A percentile compares a stretch with the other conserved stretches of the same genome.
Evolutionary conservation across 1,284 basidiomycete genomes (phyloP).

Genomic region (Quambalaria eucalypti): DNA sequence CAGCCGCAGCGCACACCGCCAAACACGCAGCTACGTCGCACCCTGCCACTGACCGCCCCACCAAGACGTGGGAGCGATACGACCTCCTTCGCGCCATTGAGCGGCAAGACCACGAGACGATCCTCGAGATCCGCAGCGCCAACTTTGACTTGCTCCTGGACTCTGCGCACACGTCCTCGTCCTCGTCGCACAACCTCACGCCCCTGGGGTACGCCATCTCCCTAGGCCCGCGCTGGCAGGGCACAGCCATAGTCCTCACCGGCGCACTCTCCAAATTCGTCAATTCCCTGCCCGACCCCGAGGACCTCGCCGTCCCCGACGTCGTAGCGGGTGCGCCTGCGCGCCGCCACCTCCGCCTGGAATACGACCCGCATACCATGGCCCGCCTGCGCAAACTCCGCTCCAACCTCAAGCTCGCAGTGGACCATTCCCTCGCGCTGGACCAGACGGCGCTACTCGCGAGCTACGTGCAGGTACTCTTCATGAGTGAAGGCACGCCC

Average conservation of each 20-base stretch:
- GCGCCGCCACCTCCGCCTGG: background rate
- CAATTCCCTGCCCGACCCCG: conserved; percentile 39
- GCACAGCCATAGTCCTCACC: conserved; percentile 29
- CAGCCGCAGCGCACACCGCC: too few relatives aligned
- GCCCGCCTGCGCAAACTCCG: conserved; percentile 32
- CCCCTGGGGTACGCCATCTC: conserved; percentile 24
- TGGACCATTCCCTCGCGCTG: conserved; percentile 34
- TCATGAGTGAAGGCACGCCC: conserved; percentile 30
- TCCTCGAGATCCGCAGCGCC: conserved; percentile 36
- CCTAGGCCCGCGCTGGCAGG: conserved; percentile 32
- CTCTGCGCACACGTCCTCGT: conserved; percentile 5
- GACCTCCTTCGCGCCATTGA: conserved; percentile 43
- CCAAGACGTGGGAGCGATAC: conserved; percentile 27
- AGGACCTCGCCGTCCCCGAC: conserved; percentile 11
- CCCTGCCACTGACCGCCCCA: background rate
- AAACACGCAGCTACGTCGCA: too few relatives aligned
- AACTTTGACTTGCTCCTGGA: conserved; percentile 41
- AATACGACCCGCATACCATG: conserved; percentile 28
- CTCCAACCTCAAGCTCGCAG: conserved; percentile 39
- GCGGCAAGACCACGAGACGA: conserved; percentile 34
- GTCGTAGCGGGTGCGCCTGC: conserved; percentile 3
- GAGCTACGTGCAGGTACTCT: conserved; percentile 37
- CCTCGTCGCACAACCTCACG: conserved; percentile 1
- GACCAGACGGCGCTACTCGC: conserved; percentile 35
- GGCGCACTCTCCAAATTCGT: conserved; percentile 41